Percentiles rank a stretch among this genome's conserved stretches.
Conservation (phyloP, 805 yeast species). For the Naumovozyma dairenensis region DNA sequence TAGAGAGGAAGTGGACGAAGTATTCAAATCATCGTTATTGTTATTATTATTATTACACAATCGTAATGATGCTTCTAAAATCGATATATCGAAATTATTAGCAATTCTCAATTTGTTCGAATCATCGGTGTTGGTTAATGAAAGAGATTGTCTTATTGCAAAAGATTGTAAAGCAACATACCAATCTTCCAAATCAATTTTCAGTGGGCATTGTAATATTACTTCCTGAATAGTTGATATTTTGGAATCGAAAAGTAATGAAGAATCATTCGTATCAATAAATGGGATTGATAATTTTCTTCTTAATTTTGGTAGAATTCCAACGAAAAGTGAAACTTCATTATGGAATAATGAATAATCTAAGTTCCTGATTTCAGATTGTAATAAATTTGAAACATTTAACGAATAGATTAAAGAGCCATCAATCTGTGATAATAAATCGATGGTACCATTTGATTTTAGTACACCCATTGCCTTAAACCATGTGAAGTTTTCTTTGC, state of each 20-base stretch:
- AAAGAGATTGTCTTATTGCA: constrained; percentile 41
- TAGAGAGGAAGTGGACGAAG: constrained; percentile 13
- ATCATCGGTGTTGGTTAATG: constrained; percentile 20
- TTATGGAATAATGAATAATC: constrained; percentile 55
- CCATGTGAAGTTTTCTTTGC: constrained; percentile 45
- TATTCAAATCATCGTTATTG: constrained; percentile 2
- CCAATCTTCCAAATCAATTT: constrained; percentile 71
- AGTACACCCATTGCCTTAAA: constrained; percentile 62
- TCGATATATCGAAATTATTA: constrained; percentile 44
- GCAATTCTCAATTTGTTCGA: constrained; percentile 41
- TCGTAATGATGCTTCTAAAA: constrained; percentile 59
- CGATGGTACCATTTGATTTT: constrained; percentile 51
- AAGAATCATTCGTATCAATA: not conserved
- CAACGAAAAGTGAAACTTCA: constrained; percentile 50
- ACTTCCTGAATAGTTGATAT: too few relatives aligned
- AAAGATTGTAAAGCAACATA: constrained; percentile 56
- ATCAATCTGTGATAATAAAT: constrained; percentile 52
- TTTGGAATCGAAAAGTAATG: constrained; percentile 1
- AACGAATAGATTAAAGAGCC: constrained; percentile 52
- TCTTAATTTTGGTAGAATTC: constrained; percentile 46
- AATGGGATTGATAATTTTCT: constrained; percentile 14
- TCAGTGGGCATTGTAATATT: constrained; percentile 52
- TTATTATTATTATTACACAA: too few relatives aligned
- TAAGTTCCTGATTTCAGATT: constrained; percentile 54
- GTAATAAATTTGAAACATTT: constrained; percentile 40